These are phyloP conservation scores for Tetrapyrgos nigripes DNA, from an alignment of 1,284 basidiomycete species.

Conservation along the genomic window DNA sequence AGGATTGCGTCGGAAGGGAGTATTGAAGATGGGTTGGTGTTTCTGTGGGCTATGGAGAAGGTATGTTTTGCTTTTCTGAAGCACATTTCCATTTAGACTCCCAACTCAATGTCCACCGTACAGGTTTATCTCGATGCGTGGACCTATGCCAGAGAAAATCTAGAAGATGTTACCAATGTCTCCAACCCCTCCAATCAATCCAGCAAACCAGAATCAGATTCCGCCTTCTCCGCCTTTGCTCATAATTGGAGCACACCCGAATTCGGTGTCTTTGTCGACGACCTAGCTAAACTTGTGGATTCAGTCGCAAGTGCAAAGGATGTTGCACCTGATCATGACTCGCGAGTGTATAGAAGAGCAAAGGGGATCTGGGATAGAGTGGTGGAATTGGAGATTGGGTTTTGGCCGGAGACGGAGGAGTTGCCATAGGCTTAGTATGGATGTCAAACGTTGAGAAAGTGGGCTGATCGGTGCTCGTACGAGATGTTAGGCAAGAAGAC, in stretches of 20 bases:
- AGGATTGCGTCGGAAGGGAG: conserved; percentile 51
- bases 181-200: background rate
- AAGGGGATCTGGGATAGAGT: conserved; percentile 64
- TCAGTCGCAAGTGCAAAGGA: conserved; percentile 32
- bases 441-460: too few relatives aligned
- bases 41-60: conserved; percentile 83
- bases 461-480: too few relatives aligned
- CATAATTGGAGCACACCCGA: conserved; percentile 71
- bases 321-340: conserved; percentile 41
- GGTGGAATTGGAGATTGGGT: conserved; percentile 63
- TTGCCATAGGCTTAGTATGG: too few relatives aligned
- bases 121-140: conserved; percentile 72
- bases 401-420: conserved; percentile 69
- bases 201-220: conserved; percentile 13
- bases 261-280: conserved; percentile 66
- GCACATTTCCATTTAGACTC: background rate
- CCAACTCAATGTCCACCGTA: background rate
- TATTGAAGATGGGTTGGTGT: conserved; percentile 70
- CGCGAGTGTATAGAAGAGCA: conserved; percentile 47
- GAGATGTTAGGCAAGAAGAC: too few relatives aligned
- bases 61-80: conserved; percentile 42
- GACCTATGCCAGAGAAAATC: conserved; percentile 52
- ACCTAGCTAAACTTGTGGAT: conserved; percentile 61
- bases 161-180: too few relatives aligned
- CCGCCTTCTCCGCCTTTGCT: conserved; percentile 57